Evolutionary conservation across 1,284 basidiomycete species (phyloP).

Genomic region (Mycena citricolor): DNA sequence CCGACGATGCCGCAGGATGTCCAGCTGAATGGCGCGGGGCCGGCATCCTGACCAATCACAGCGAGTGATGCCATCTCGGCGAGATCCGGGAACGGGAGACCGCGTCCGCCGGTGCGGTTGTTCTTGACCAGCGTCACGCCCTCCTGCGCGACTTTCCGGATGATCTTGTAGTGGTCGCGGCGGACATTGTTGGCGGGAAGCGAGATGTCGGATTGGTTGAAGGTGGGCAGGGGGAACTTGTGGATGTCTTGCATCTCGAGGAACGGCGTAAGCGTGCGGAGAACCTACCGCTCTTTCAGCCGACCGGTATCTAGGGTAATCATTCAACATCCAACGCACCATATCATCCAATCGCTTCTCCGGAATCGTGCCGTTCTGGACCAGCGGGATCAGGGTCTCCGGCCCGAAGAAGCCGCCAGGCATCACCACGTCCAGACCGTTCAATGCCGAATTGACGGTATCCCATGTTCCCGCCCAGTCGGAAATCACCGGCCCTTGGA

Average conservation of each 20-base stretch:
- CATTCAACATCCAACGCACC: neutral
- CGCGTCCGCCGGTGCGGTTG: constrained; percentile 9
- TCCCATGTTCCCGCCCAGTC: constrained; percentile 23
- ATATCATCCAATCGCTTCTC: constrained; percentile 20
- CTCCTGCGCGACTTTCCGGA: constrained; percentile 16
- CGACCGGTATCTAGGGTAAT: neutral
- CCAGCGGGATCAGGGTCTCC: constrained; percentile 22
- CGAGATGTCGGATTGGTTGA: constrained; percentile 12
- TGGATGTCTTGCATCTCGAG: constrained; percentile 13
- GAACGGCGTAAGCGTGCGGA: constrained; percentile 14
- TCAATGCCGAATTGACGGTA: constrained; percentile 9
- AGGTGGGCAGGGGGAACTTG: constrained; percentile 12
- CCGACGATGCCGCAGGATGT: constrained; percentile 10
- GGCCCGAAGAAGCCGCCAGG: constrained; percentile 47
- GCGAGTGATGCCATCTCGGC: constrained; percentile 9
- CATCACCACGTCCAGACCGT: constrained; percentile 21
- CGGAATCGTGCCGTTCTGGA: constrained; percentile 20
- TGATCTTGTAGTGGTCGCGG: constrained; percentile 16
- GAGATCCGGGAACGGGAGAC: constrained; percentile 13
- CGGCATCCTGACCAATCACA: constrained; percentile 14
- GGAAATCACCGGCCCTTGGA: constrained; percentile 26
- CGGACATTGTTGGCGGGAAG: constrained; percentile 11
- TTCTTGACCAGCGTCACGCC: constrained; percentile 23
- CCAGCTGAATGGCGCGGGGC: constrained; percentile 5
- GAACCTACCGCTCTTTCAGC: neutral